Percentiles rank a stretch among this genome's conserved stretches.
Evolutionary conservation across 495 filamentous ascomycete species (phyloP).

Genomic region (Neurospora sp.): DNA sequence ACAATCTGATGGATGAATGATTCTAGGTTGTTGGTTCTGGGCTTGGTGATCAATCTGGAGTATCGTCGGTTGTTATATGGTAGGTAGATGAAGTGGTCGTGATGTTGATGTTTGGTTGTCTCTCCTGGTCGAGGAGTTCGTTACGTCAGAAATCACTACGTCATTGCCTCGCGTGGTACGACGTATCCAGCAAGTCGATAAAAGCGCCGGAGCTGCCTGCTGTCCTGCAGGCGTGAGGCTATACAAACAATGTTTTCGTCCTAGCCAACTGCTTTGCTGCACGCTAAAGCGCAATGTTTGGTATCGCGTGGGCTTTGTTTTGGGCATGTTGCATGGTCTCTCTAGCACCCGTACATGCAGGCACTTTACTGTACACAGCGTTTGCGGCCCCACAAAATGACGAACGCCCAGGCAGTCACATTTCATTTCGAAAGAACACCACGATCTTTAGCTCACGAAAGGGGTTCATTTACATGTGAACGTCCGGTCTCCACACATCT

Average conservation of each 20-base stretch:
- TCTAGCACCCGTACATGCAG: background rate
- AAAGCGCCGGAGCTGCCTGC: background rate
- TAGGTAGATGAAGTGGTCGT: background rate
- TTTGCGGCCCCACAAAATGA: background rate
- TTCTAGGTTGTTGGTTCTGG: background rate
- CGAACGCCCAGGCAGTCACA: background rate
- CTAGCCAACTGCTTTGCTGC: no score
- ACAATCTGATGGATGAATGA: background rate
- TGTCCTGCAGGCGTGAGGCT: background rate
- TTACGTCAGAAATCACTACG: background rate
- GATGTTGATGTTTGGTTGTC: background rate
- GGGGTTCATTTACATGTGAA: no score
- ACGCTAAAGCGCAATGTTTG: no score
- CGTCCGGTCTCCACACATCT: background rate
- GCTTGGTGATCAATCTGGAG: no score
- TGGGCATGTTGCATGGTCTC: background rate
- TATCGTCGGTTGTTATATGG: background rate
- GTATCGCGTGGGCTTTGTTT: background rate
- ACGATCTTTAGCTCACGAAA: no score
- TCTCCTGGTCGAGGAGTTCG: background rate
- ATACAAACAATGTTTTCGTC: background rate
- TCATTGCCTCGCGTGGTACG: background rate
- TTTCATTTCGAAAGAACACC: background rate
- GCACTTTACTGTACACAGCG: background rate
- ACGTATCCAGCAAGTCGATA: background rate